Evolutionary conservation across 2,329 filamentous ascomycete species (phyloP).

Genomic region (Cladobotryum mycophilum): DNA sequence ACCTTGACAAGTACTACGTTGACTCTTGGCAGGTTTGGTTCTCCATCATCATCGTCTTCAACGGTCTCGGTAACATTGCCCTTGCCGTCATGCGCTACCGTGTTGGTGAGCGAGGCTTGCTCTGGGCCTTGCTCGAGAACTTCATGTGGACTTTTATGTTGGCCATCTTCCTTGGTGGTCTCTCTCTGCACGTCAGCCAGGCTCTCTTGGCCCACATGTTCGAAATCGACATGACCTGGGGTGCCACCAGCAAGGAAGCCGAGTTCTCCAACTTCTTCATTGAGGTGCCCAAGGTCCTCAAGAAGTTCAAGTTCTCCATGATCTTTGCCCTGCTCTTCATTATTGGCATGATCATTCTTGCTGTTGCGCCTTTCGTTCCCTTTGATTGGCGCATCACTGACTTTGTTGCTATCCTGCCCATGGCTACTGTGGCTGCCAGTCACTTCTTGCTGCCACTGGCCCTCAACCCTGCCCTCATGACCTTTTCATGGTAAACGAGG

Average conservation of each 20-base stretch:
- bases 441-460: constrained; percentile 68
- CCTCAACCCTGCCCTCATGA: constrained; percentile 74
- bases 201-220: constrained; percentile 79
- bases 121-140: constrained; percentile 54
- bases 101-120: constrained; percentile 55
- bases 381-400: constrained; percentile 60
- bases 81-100: constrained; percentile 69
- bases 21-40: constrained; percentile 77
- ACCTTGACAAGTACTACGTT: constrained; percentile 74
- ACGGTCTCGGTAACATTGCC: constrained; percentile 65
- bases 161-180: constrained; percentile 75
- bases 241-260: constrained; percentile 75
- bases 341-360: constrained; percentile 57
- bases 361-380: constrained; percentile 57
- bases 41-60: constrained; percentile 73
- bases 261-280: constrained; percentile 81
- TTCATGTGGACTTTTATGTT: constrained; percentile 70
- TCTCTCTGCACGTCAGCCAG: constrained; percentile 74
- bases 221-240: constrained; percentile 81
- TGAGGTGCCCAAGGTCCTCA: constrained; percentile 72
- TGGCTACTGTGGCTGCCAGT: constrained; percentile 62
- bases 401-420: constrained; percentile 70
- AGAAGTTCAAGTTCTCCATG: constrained; percentile 71
- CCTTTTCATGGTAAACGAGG: constrained; percentile 62
- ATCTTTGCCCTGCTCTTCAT: constrained; percentile 54